These are phyloP conservation scores for Hordeum vulgare DNA, from an alignment of 176 grass and related monocot species.

Conservation along the genomic window MorexV3_pseudomolecules_assembly NC_058521.1:28126108-28126607, in stretches of 20 bases:
- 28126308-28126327: background rate
- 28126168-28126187: constrained; percentile 38
- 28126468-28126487: background rate
- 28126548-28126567: background rate
- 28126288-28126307: constrained; percentile 2
- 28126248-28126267: constrained; percentile 10
- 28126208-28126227: constrained; percentile 54
- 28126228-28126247: constrained; percentile 21
- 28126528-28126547: background rate
- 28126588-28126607: background rate
- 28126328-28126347: background rate
- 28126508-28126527: background rate
- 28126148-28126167: constrained; percentile 69
- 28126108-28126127: constrained; percentile 53
- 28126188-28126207: constrained; percentile 65
- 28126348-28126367: background rate
- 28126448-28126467: background rate
- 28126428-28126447: constrained; percentile 28
- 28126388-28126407: constrained; percentile 13
- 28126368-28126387: constrained; percentile 13
- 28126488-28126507: background rate
- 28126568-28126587: background rate
- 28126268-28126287: constrained; percentile 9
- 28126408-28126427: constrained; percentile 14
- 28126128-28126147: constrained; percentile 67